A percentile compares a stretch with the other conserved stretches of the same genome.
phyloP scores from a whole-genome alignment of 352 stramenopile species.

The Globisporangium apiculatum region DNA sequence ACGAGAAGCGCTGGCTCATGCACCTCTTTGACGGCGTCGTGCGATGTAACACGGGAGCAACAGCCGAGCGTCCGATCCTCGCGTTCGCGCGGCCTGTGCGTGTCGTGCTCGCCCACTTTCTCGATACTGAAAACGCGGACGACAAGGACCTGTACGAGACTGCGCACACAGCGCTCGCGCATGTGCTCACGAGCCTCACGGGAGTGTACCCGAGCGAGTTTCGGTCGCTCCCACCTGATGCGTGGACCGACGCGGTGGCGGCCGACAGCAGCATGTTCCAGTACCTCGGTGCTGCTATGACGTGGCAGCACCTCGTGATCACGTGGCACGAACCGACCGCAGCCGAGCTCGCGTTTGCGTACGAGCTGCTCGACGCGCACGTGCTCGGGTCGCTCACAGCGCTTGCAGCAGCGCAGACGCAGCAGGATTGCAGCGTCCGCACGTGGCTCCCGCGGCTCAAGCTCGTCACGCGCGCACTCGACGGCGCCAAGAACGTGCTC shows the following conservation, averaged over 20 bases:
- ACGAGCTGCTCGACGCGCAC: constrained; percentile 42
- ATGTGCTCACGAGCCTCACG: constrained; percentile 37
- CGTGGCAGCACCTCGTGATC: constrained; percentile 42
- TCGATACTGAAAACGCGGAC: constrained; percentile 23
- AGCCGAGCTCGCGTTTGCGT: constrained; percentile 44
- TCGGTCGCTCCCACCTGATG: constrained; percentile 36
- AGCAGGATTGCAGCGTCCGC: constrained; percentile 29
- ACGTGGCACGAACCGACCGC: constrained; percentile 61
- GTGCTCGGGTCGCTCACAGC: constrained; percentile 26
- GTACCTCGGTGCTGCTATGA: constrained; percentile 43
- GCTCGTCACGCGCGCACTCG: constrained; percentile 32
- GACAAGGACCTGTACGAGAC: constrained; percentile 56
- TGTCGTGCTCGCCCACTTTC: constrained; percentile 36
- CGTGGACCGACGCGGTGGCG: constrained; percentile 36
- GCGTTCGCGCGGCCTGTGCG: constrained; percentile 29
- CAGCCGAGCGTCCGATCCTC: constrained; percentile 20
- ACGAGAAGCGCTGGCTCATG: constrained; percentile 66
- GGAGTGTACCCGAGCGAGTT: constrained; percentile 57
- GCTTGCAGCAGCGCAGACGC: constrained; percentile 18
- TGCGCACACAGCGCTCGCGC: constrained; percentile 29
- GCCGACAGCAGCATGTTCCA: constrained; percentile 42
- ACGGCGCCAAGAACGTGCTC: constrained; percentile 43
- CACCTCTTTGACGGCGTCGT: constrained; percentile 47
- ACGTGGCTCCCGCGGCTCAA: constrained; percentile 43
- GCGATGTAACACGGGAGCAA: constrained; percentile 23